Conservation (phyloP, 768 basidiomycete genomes). For the Leccinum pellstonianum region DNA sequence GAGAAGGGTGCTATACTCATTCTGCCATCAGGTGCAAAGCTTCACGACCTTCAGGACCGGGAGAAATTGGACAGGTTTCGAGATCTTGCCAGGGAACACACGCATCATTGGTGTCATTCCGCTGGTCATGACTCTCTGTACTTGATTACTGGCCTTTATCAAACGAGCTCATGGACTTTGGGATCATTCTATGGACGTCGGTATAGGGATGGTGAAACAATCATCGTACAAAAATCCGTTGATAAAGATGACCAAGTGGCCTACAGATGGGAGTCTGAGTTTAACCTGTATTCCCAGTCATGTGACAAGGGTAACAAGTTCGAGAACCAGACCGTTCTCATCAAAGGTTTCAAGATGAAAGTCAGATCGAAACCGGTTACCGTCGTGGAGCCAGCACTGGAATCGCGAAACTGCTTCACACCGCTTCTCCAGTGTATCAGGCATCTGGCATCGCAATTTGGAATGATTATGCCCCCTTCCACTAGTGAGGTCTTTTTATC, state of each 20-base stretch:
- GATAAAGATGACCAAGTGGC: not conserved
- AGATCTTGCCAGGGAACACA: not conserved
- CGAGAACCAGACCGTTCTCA: constrained; percentile 13
- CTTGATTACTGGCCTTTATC: not conserved
- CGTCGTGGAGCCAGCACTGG: not conserved
- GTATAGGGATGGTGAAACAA: not conserved
- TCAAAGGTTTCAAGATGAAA: constrained; percentile 12
- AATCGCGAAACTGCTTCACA: too few relatives aligned
- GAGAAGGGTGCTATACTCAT: constrained; percentile 2
- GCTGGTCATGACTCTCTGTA: constrained; percentile 1
- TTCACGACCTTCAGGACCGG: not conserved
- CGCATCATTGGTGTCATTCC: not conserved
- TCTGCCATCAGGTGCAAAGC: constrained; percentile 4
- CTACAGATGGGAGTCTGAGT: not conserved
- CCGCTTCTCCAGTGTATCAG: not conserved
- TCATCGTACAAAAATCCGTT: not conserved
- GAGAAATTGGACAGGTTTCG: not conserved
- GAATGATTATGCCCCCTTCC: too few relatives aligned
- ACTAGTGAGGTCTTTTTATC: not conserved
- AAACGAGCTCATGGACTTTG: not conserved
- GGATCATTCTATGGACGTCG: not conserved
- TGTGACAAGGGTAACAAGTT: not conserved
- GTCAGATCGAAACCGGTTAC: not conserved
- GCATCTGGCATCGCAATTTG: not conserved
- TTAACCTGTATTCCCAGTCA: not conserved